Base-by-base conservation (phyloP, 495 filamentous ascomycete genomes). In the Podospora sp. region DNA sequence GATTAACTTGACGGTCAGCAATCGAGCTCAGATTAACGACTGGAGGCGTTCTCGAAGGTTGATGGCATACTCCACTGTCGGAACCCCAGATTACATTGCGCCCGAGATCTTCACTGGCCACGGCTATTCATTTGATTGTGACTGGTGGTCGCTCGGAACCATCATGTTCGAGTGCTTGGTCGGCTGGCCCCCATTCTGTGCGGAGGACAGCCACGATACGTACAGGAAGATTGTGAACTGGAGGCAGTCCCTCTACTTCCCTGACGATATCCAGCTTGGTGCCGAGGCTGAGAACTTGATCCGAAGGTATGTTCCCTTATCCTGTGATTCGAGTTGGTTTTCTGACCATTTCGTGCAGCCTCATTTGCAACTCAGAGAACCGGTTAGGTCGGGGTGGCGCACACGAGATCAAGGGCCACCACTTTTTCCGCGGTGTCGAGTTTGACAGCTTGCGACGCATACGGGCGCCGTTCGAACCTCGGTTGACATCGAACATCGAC, bases 121-220 rank as follows among this genome's bases (percentile, higher is more conserved):
- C 72, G 95, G 95, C 51, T 99, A 99, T 79, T 90, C 91, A 51
- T 96, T 92, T 71, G 89, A 94, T 73, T 99, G 95, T 73, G 95
- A 99, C 83, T 99, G 95, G 95, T 99, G 95, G 95, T 93, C 90
- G 36, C 85, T 99, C 33, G 95, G 95, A 65, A 97, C 95, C 35
- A 99, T 99, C 80, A 99, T 98, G 95, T 99, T 98, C 72, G 95
- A 99, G 77, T 99, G 95, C 82, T 86, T 98, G 58, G 93, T 99
- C 66, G 95, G 95, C 64, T 99, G 95, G 95, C 95, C 95, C 62
- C 95, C 95, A 6, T 99, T 99, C 88, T 99, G 95, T 72, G 95
- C 94, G 26, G 95, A 98, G 77, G 96, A 98, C 72, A 90, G 92
- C 46, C 93, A 94, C 74, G 95, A 99, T 73, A 98, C 95, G 2